Evolutionary conservation across 2,329 filamentous ascomycete species (phyloP).

Genomic region (Graphilbum ipis-grandicollis): DNA sequence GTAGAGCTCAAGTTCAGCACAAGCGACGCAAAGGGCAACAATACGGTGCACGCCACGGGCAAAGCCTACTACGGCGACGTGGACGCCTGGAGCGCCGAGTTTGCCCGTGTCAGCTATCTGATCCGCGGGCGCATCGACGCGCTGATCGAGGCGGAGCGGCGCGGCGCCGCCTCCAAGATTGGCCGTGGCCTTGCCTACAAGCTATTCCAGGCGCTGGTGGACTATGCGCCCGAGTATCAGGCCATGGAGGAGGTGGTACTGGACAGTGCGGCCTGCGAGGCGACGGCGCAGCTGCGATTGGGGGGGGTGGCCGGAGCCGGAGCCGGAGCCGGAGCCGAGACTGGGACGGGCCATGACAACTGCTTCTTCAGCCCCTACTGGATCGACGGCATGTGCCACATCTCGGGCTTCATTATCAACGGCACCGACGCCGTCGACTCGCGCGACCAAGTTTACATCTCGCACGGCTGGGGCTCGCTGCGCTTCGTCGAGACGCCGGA

Average conservation of each 20-base stretch:
- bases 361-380: slow-evolving; percentile 41
- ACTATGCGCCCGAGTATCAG: slow-evolving; percentile 34
- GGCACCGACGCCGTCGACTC: slow-evolving; percentile 37
- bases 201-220: slow-evolving; percentile 37
- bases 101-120: slow-evolving; percentile 50
- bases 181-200: slow-evolving; percentile 67
- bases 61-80: slow-evolving; percentile 43
- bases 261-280: slow-evolving; percentile 25
- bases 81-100: slow-evolving; percentile 44
- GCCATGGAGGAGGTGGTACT: slow-evolving; percentile 44
- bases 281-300: slow-evolving; percentile 25
- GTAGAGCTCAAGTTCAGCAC: slow-evolving; percentile 42
- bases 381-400: slow-evolving; percentile 40
- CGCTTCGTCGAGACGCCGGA: slow-evolving; percentile 29
- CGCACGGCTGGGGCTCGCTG: slow-evolving; percentile 40
- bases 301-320: slow-evolving; percentile 5
- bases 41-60: slow-evolving; percentile 44
- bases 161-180: slow-evolving; percentile 53
- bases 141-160: slow-evolving; percentile 41
- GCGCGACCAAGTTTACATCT: slow-evolving; percentile 37
- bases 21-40: slow-evolving; percentile 34
- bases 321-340: too few relatives aligned
- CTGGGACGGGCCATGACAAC: background rate
- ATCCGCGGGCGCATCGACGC: slow-evolving; percentile 45
- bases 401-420: slow-evolving; percentile 45